Evolutionary conservation across 805 yeast genomes (phyloP), one percentile per base, ranked within the genome.

Genomic region (Suhomyces sp.): DNA sequence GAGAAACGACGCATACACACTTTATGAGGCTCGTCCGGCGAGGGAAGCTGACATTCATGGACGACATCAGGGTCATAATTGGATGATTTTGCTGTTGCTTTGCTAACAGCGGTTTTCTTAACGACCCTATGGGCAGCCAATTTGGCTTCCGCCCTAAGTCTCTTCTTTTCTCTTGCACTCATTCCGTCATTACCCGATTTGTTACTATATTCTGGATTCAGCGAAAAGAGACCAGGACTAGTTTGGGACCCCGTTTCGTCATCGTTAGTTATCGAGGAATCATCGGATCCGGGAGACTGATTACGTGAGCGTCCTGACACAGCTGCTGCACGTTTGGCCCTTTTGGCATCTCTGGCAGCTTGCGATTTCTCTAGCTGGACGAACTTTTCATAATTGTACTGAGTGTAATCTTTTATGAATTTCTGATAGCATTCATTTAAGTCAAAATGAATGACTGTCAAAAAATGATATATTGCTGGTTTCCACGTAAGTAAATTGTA

Each of bases 21-120:
- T 54, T 67, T 67, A 35, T 66, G 63, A 3, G 77, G 73, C 45
- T 72, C 78, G 48, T 74, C 79, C 4, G 78, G 71, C 1, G 76
- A 71, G 3, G 78, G 74, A 33, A 75, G 62, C 53, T 72, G 78
- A 58, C 79, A 75, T 57, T 75, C 79, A 54, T 75, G 79, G 2
- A 73, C 68, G 8, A 75, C 78, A 53, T 75, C 79, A 1, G 79
- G 78, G 54, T 75, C 79, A 52, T 75, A 75, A 57, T 75, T 75
- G 12, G 77, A 70, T 8, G 76, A 71, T 50, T 74, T 68, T 24
- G 60, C 61, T 13, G 65, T 59, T 6, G 60, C 55, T 39, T 57
- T 60, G n/a, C 61, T 37, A 2, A 61, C 57, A 39, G 58, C 54
- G n/a, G 59, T 54, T 57, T 55, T 66, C 51, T 68, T 67, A 37